These are phyloP conservation scores for Chaetomium olivaceum DNA, from an alignment of 2,329 filamentous ascomycete species.

Conservation along the genomic window DNA sequence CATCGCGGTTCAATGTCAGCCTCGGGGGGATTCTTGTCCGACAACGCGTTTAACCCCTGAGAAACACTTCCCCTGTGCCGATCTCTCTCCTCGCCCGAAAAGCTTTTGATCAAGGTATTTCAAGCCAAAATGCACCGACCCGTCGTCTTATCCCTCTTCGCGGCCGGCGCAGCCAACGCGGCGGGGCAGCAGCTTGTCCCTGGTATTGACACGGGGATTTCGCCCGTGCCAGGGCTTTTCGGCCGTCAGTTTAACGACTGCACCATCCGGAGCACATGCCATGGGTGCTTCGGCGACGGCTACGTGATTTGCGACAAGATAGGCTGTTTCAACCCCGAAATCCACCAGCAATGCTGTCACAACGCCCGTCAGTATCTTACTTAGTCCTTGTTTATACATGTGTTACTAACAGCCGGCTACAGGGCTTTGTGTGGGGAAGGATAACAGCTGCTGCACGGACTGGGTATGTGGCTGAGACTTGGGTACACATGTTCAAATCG, in stretches of 20 bases:
- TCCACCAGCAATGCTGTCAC: constrained; percentile 11
- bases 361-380: not conserved
- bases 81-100: not conserved
- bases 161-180: not conserved
- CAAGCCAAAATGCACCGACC: not conserved
- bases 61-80: not conserved
- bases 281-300: constrained; percentile 10
- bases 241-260: not conserved
- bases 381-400: not conserved
- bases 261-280: constrained; percentile 1
- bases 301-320: constrained; percentile 11
- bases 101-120: not conserved
- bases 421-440: constrained; percentile 5
- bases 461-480: not conserved
- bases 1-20: not conserved
- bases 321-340: constrained; percentile 15
- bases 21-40: not conserved
- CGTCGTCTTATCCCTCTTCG: not conserved
- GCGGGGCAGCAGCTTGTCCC: not conserved
- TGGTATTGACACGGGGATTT: not conserved
- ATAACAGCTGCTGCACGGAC: constrained; percentile 13
- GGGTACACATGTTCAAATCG: no score
- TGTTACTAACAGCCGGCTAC: not conserved
- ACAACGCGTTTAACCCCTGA: not conserved
- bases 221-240: not conserved